Percentiles rank a stretch among this genome's conserved stretches.
Conservation (phyloP, 169 alveolate genomes). For the Toxoplasma gondii region DNA sequence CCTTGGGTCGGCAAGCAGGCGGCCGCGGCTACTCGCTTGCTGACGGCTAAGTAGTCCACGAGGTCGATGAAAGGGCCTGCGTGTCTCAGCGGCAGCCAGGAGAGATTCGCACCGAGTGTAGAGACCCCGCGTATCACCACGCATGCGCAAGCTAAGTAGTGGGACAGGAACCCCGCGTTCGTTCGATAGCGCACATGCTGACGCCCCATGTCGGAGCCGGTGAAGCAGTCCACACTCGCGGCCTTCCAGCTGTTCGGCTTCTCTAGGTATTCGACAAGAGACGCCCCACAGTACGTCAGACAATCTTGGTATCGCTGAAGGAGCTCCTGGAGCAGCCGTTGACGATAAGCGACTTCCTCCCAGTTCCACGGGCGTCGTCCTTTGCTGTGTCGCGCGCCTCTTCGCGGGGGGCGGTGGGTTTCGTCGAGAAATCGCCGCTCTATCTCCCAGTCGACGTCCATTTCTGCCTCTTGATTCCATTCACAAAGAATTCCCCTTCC, state of each 20-base stretch:
- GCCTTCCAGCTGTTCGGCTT: conserved; percentile 54
- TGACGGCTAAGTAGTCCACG: conserved; percentile 22
- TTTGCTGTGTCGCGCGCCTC: neutral
- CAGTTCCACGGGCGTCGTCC: neutral
- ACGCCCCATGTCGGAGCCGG: conserved; percentile 33
- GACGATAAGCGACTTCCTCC: neutral
- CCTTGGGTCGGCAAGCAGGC: conserved; percentile 1
- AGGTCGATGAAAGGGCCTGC: neutral
- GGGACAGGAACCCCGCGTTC: conserved; percentile 50
- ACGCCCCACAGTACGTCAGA: conserved; percentile 41
- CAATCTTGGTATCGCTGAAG: conserved; percentile 53
- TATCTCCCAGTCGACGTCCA: neutral
- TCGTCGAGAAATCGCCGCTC: neutral
- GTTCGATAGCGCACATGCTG: conserved; percentile 52
- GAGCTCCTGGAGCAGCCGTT: conserved; percentile 51
- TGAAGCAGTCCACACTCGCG: conserved; percentile 60
- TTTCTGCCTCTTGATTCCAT: too few relatives aligned
- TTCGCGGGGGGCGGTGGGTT: neutral
- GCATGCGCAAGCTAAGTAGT: conserved; percentile 53
- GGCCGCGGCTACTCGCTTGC: neutral
- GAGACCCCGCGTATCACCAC: conserved; percentile 43
- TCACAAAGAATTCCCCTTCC: neutral
- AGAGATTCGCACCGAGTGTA: neutral
- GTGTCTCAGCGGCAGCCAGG: neutral
- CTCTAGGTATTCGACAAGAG: conserved; percentile 42